These are phyloP conservation scores for Fusarium circinatum DNA, from an alignment of 2,329 filamentous ascomycete species.

Conservation along the genomic window DNA sequence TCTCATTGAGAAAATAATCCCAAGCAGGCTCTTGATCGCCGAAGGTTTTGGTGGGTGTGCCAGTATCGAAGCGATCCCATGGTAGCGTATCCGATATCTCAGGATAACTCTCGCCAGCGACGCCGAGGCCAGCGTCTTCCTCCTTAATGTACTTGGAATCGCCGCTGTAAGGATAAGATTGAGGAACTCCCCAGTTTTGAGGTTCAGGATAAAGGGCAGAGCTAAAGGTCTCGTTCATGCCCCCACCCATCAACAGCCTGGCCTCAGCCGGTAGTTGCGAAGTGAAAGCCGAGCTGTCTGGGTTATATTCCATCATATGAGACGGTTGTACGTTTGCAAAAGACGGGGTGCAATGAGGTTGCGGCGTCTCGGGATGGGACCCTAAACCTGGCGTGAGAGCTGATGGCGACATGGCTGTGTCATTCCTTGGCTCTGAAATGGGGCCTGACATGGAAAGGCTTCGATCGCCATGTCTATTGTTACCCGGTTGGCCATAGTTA, in stretches of 20 bases:
- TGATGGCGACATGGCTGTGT: slow-evolving; percentile 37
- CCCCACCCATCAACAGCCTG: slow-evolving; percentile 51
- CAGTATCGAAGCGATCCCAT: slow-evolving; percentile 10
- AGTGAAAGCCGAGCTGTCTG: slow-evolving; percentile 53
- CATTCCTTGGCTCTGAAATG: slow-evolving; percentile 27
- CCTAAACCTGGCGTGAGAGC: slow-evolving; percentile 44
- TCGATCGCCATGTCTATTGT: slow-evolving; percentile 22
- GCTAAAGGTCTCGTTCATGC: slow-evolving; percentile 17
- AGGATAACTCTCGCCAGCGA: slow-evolving; percentile 15
- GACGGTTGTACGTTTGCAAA: slow-evolving; percentile 27
- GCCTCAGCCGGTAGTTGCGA: slow-evolving; percentile 55
- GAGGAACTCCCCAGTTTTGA: slow-evolving; percentile 9
- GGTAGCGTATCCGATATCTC: slow-evolving; percentile 15
- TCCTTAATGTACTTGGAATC: slow-evolving; percentile 28
- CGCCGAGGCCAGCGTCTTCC: not conserved
- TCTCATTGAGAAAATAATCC: slow-evolving; percentile 48
- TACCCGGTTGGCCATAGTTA: slow-evolving; percentile 32
- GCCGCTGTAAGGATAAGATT: slow-evolving; percentile 8
- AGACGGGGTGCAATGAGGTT: slow-evolving; percentile 32
- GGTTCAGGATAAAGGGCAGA: slow-evolving; percentile 13
- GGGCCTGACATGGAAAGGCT: slow-evolving; percentile 33
- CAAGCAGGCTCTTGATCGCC: slow-evolving; percentile 46
- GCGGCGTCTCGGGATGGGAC: slow-evolving; percentile 37
- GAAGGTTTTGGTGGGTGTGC: slow-evolving; percentile 12
- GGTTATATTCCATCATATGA: slow-evolving; percentile 34